Percentiles rank a stretch among this genome's conserved stretches.
Conservation (phyloP, 495 filamentous ascomycete species). For the Hyaloscypha bicolor region DNA sequence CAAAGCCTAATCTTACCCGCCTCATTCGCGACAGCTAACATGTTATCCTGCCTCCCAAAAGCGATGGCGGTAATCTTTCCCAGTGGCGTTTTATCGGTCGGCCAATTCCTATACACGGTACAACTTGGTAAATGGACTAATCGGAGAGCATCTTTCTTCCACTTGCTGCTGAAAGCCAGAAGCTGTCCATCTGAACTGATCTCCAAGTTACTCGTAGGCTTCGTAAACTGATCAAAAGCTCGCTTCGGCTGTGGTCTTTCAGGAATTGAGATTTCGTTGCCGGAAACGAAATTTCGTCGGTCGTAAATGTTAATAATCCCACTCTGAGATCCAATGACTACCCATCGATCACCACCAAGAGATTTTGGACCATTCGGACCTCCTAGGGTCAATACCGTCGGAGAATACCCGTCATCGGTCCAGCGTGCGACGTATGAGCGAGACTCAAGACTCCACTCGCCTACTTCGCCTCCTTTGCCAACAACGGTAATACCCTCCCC, state of each 20-base stretch:
- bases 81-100: conserved; percentile 84
- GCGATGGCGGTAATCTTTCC: conserved; percentile 82
- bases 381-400: conserved; percentile 77
- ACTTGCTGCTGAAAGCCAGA: conserved; percentile 77
- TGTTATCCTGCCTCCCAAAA: conserved; percentile 67
- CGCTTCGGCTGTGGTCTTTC: conserved; percentile 68
- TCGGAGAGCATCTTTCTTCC: conserved; percentile 85
- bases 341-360: conserved; percentile 83
- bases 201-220: conserved; percentile 70
- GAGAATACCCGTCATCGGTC: conserved; percentile 88
- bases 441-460: conserved; percentile 77
- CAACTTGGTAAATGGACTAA: conserved; percentile 90
- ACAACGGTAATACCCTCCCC: conserved; percentile 75
- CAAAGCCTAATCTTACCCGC: conserved; percentile 81
- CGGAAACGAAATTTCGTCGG: conserved; percentile 52
- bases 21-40: conserved; percentile 86
- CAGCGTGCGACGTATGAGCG: conserved; percentile 74
- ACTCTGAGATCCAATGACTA: conserved; percentile 80
- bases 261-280: conserved; percentile 53
- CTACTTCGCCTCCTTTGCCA: conserved; percentile 86
- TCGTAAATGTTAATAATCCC: conserved; percentile 95
- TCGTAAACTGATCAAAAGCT: conserved; percentile 82
- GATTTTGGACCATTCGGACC: conserved; percentile 56
- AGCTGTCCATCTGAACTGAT: conserved; percentile 91
- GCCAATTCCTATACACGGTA: conserved; percentile 96